Conservation (phyloP, 2,329 filamentous ascomycete genomes). For the Boeremia exigua region DNA sequence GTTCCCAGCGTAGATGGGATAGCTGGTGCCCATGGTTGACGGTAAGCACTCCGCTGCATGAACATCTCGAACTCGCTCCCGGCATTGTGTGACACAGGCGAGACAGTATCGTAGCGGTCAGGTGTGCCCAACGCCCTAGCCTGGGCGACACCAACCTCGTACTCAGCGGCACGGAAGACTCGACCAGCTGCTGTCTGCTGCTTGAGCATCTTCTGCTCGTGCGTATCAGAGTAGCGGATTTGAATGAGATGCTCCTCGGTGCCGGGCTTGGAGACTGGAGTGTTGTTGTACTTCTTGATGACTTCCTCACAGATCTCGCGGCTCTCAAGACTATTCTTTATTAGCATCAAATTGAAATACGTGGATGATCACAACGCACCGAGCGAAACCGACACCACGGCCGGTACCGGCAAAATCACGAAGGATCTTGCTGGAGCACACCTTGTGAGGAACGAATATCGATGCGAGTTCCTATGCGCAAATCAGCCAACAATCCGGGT, state of each 20-base stretch:
- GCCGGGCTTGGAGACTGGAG: constrained; percentile 58
- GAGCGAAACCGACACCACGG: constrained; percentile 95
- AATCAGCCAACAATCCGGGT: constrained; percentile 20
- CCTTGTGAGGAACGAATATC: constrained; percentile 80
- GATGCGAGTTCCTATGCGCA: constrained; percentile 71
- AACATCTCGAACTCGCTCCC: constrained; percentile 49
- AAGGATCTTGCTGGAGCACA: constrained; percentile 93
- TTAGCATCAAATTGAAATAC: not conserved
- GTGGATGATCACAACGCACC: constrained; percentile 62
- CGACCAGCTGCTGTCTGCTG: constrained; percentile 93
- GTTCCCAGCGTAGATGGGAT: constrained; percentile 44
- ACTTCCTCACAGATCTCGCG: constrained; percentile 91
- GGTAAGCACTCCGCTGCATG: constrained; percentile 40
- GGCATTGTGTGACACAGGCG: constrained; percentile 40
- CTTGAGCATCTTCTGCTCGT: constrained; percentile 95
- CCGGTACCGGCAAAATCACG: constrained; percentile 91
- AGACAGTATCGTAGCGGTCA: constrained; percentile 44
- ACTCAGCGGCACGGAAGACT: constrained; percentile 95
- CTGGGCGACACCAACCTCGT: constrained; percentile 58
- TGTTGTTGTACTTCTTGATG: constrained; percentile 84
- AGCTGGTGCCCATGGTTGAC: constrained; percentile 44
- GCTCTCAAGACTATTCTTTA: constrained; percentile 75
- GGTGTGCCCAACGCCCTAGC: constrained; percentile 44
- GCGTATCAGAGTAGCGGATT: constrained; percentile 95
- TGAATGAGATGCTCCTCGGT: constrained; percentile 84